These are phyloP conservation scores for Trametes sanguinea DNA, from an alignment of 768 basidiomycete species.

Conservation along the genomic window DNA sequence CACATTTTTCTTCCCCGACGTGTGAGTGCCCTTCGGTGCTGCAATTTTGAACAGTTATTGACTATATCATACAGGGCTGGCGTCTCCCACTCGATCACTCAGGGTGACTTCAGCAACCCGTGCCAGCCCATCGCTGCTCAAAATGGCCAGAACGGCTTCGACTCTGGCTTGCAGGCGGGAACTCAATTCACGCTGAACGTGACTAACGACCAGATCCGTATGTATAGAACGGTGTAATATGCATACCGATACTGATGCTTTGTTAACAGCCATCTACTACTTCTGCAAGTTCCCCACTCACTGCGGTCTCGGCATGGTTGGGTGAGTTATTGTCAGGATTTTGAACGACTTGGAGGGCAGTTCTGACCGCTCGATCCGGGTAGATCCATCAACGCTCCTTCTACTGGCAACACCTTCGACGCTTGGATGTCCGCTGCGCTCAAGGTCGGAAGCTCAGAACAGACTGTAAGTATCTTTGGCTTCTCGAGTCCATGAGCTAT, in stretches of 20 bases:
- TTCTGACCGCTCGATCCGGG: background rate
- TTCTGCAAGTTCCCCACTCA: conserved; percentile 50
- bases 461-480: conserved; percentile 34
- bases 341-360: too few species aligned
- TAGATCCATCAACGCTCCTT: conserved; percentile 49
- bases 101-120: conserved; percentile 32
- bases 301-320: conserved; percentile 57
- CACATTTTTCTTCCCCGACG: conserved; percentile 52
- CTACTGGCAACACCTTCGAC: conserved; percentile 45
- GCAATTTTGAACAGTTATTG: background rate
- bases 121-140: conserved; percentile 44
- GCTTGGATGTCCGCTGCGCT: conserved; percentile 44
- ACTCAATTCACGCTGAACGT: conserved; percentile 50
- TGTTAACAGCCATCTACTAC: conserved; percentile 53
- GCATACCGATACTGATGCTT: background rate
- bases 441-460: conserved; percentile 38
- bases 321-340: conserved; percentile 26
- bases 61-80: conserved; percentile 4
- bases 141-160: conserved; percentile 43
- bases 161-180: conserved; percentile 49
- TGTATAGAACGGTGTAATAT: conserved; percentile 24
- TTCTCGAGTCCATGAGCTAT: too few species aligned
- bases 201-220: conserved; percentile 48
- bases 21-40: conserved; percentile 30
- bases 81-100: conserved; percentile 36